phyloP scores from a whole-genome alignment of 164 flowering plant species.

The grape (Vitis vinifera) region ASM3070453v1 NC_081809.1:11043501-11044000 shows the following conservation, averaged over 20 bases:
- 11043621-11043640: conserved; percentile 6
- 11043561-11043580: conserved; percentile 26
- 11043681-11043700: conserved; percentile 7
- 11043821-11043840: neutral
- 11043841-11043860: no score
- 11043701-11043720: conserved; percentile 78
- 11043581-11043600: conserved; percentile 13
- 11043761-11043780: conserved; percentile 97
- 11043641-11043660: neutral
- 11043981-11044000: no score
- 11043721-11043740: conserved; percentile 91
- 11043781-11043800: conserved; percentile 13
- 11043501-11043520: conserved; percentile 1
- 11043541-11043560: conserved; percentile 14
- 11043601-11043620: conserved; percentile 30
- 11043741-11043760: conserved; percentile 98
- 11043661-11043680: neutral
- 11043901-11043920: no score
- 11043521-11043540: neutral
- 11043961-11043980: no score
- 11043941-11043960: no score
- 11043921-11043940: no score
- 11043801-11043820: neutral
- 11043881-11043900: no score
- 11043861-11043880: no score